Percentiles rank a stretch among this genome's conserved stretches.
These are phyloP conservation scores for Cordyceps pruinosa DNA, from an alignment of 2,329 filamentous ascomycete species.

Conservation along the genomic window DNA sequence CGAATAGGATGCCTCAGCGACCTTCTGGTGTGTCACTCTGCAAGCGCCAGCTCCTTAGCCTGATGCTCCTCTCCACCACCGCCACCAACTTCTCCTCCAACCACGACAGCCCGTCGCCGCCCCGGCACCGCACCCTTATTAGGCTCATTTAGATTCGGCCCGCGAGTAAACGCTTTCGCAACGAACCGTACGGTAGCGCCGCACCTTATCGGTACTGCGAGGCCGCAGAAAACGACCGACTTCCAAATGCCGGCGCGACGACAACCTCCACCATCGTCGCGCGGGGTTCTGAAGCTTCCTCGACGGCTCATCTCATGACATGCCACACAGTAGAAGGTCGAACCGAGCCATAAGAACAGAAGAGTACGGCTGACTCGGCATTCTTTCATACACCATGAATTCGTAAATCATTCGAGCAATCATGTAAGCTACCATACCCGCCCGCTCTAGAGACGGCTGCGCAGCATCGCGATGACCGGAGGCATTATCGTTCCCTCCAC, in stretches of 20 bases:
- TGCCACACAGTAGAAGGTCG: too few relatives aligned
- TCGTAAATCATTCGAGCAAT: background rate
- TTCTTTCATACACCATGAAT: too few relatives aligned
- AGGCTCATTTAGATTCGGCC: background rate
- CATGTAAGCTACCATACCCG: background rate
- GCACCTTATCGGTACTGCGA: background rate
- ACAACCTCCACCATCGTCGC: background rate
- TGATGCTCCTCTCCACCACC: background rate
- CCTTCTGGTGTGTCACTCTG: conserved; percentile 5
- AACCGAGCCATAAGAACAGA: too few relatives aligned
- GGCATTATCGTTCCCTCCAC: background rate
- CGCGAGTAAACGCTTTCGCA: background rate
- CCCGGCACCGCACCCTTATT: background rate
- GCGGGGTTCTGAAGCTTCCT: background rate
- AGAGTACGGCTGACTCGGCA: too few relatives aligned
- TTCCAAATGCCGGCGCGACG: background rate
- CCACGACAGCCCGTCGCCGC: background rate
- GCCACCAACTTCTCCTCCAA: background rate
- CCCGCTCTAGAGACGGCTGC: background rate
- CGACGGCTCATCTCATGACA: too few relatives aligned
- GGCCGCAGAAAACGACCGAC: background rate
- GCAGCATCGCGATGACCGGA: background rate
- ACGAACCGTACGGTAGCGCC: background rate
- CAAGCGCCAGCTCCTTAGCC: conserved; percentile 8
- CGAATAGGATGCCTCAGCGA: conserved; percentile 1